Evolutionary conservation across 1,284 basidiomycete species (phyloP).

Genomic region (Chondrostereum purpureum): DNA sequence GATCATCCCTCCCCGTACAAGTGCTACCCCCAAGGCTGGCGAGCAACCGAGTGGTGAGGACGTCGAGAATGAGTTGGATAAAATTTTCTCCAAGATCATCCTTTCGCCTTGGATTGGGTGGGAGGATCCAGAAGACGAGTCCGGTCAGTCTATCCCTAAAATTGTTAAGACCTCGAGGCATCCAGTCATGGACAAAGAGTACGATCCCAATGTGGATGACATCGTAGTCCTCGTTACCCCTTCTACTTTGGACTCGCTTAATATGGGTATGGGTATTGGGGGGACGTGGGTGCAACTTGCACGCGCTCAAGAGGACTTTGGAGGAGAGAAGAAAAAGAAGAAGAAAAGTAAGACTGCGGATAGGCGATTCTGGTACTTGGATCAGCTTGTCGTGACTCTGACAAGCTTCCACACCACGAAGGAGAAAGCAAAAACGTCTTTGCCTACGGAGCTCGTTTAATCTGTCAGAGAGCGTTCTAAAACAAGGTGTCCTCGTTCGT

Average conservation of each 20-base stretch:
- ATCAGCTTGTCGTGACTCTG: constrained; percentile 26
- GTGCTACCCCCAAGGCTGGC: constrained; percentile 1
- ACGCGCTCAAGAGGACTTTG: constrained; percentile 23
- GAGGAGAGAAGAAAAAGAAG: constrained; percentile 17
- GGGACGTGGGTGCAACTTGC: constrained; percentile 60
- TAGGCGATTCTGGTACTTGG: constrained; percentile 37
- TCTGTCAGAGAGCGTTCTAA: too few relatives aligned
- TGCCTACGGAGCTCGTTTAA: too few relatives aligned
- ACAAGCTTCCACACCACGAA: constrained; percentile 24
- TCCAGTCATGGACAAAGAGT: constrained; percentile 16
- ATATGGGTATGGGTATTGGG: constrained; percentile 46
- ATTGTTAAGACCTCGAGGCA: constrained; percentile 34
- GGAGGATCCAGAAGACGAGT: constrained; percentile 31
- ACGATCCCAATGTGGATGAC: constrained; percentile 44
- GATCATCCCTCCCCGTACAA: constrained; percentile 20
- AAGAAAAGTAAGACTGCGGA: constrained; percentile 25
- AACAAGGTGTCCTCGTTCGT: too few relatives aligned
- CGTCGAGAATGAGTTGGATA: constrained; percentile 46
- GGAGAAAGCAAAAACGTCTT: too few relatives aligned
- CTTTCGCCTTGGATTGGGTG: constrained; percentile 47
- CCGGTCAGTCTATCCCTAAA: constrained; percentile 25
- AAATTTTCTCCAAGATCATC: constrained; percentile 40
- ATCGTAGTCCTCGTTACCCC: constrained; percentile 52
- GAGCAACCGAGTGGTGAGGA: constrained; percentile 24
- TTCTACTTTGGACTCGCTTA: constrained; percentile 33